Conservation (phyloP, 2,329 filamentous ascomycete species). For the Cladophialophora carrionii region DNA sequence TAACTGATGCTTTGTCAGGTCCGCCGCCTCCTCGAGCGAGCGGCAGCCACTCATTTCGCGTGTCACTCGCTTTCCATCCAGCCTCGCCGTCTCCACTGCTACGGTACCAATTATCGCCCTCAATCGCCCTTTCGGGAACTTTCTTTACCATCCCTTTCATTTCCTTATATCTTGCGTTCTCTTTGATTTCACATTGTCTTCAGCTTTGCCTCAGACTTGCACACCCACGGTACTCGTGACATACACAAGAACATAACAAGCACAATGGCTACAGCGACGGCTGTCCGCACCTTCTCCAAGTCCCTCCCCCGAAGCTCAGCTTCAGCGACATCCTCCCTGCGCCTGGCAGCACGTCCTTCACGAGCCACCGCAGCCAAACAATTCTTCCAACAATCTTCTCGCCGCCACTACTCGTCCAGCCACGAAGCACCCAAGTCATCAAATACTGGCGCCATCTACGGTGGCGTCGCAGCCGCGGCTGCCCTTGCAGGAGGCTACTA, state of each 20-base stretch:
- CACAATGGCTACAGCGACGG: slow-evolving; percentile 46
- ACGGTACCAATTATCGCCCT: slow-evolving; percentile 5
- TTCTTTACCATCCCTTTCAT: background rate
- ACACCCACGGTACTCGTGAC: background rate
- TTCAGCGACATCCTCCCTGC: slow-evolving; percentile 44
- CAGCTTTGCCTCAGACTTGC: background rate
- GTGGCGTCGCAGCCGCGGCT: slow-evolving; percentile 61
- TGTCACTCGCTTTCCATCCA: slow-evolving; percentile 11
- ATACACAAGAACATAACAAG: background rate
- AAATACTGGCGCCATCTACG: slow-evolving; percentile 58
- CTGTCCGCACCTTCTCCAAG: slow-evolving; percentile 49
- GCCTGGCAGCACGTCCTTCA: slow-evolving; percentile 57
- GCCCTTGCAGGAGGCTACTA: slow-evolving; percentile 70
- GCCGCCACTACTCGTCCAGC: slow-evolving; percentile 78
- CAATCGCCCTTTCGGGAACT: slow-evolving; percentile 11
- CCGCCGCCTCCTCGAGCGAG: background rate
- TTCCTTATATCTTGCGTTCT: slow-evolving; percentile 16
- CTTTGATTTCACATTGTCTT: slow-evolving; percentile 11
- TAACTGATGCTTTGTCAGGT: background rate
- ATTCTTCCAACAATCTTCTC: slow-evolving; percentile 72
- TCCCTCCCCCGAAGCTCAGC: slow-evolving; percentile 48
- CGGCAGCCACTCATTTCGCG: background rate
- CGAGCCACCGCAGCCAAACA: slow-evolving; percentile 63
- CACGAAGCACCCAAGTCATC: slow-evolving; percentile 55
- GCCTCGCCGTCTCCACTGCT: slow-evolving; percentile 17